phyloP scores from a whole-genome alignment of 805 yeast genomes.

The Yarrowia sp. region DNA sequence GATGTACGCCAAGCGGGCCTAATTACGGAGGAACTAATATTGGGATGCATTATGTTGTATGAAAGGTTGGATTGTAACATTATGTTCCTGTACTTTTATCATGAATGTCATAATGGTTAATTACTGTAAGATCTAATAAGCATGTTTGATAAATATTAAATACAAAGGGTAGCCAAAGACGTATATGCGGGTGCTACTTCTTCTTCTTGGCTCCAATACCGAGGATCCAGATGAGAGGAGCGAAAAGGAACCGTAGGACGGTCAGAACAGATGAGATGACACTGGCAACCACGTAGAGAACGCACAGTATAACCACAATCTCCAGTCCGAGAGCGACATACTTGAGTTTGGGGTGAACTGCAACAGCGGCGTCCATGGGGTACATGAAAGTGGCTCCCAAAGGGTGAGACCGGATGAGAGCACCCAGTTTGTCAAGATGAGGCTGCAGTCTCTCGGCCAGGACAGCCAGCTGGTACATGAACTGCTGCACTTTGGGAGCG shows the following conservation, averaged over 20 bases:
- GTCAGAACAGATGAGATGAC: constrained; percentile 15
- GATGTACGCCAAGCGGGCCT: constrained; percentile 26
- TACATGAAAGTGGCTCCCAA: constrained; percentile 17
- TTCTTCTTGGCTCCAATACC: constrained; percentile 28
- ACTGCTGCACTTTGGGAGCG: constrained; percentile 8
- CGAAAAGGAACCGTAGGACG: constrained; percentile 11
- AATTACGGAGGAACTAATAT: background rate
- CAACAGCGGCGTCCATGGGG: constrained; percentile 25
- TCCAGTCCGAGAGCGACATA: constrained; percentile 15
- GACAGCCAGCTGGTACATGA: constrained; percentile 19
- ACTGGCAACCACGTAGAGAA: constrained; percentile 15
- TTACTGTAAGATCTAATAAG: background rate
- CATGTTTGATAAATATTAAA: constrained; percentile 9
- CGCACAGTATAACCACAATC: constrained; percentile 6
- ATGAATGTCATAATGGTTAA: background rate
- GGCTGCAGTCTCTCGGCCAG: background rate
- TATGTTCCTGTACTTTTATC: background rate
- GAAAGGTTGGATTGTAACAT: background rate
- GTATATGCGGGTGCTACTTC: background rate
- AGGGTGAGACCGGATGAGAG: constrained; percentile 10
- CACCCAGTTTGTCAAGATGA: background rate
- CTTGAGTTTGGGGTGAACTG: constrained; percentile 7
- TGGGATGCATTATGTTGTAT: constrained; percentile 8
- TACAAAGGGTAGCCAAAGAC: background rate
- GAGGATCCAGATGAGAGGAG: constrained; percentile 25